Evolutionary conservation across 345 rosid species (phyloP), one percentile per base, ranked within the genome.

Genomic region (Eutrema heterophyllum): DNA sequence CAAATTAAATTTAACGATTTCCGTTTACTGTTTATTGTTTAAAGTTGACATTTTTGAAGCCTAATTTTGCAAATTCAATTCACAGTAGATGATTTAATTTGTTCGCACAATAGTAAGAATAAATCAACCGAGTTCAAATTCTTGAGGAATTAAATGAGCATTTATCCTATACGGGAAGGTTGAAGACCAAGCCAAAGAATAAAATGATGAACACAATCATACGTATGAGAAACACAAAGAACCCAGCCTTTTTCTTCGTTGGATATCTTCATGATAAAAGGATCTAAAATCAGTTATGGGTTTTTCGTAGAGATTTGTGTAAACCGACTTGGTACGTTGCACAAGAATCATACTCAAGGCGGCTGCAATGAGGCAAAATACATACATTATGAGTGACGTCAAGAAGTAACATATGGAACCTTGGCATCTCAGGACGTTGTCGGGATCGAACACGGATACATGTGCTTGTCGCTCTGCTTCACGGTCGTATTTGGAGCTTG

Each of bases 401-500:
- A 90, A 85, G 88, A 87, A 90, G 84, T 78, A 93, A 81, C 97
- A 93, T 64, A 87, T 50, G 33, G 93, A 73, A 50, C 97, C 97
- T 72, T 85, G 82, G 35, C 97, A 93, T 71, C 81, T 87, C 13
- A 79, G 81, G 2, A 89, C 82, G 6, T 88, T n/a, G 26, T 86
- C 87, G 36, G 55, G 26, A 5, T 44, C 70, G 56, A 64, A 69
- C 58, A 61, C 80, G 67, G 66, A 80, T 52, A n/a, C n/a, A n/a
- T n/a, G n/a, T n/a, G 86, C 88, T 81, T 92, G 98, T 71, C 74
- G 85, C 81, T 83, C 97, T 18, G 97, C 98, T 83, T 93, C 93
- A 2, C 45, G 68, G 72, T 93, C 98, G 32, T 93, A 90, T 40
- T 90, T 90, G 55, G 76, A 77, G 71, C 98, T 90, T 40, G 95